Evolutionary conservation across 306 rosid species (phyloP), one percentile per base, ranked within the genome.

Genomic region (Begonia fuchsioides): DNA sequence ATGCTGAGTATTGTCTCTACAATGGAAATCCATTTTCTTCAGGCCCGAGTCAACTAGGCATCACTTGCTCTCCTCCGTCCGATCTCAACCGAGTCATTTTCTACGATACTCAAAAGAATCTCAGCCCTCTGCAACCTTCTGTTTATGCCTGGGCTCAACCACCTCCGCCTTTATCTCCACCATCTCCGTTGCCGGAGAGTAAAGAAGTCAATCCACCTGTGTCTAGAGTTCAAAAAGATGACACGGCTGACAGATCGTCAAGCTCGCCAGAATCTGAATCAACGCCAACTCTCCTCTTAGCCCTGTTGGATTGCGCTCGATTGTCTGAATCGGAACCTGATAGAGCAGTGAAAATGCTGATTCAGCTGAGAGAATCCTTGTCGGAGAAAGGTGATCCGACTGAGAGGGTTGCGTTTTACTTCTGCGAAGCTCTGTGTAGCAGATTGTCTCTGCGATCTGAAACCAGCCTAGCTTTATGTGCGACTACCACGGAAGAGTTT

Each of bases 351-450:
- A 83, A 79, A 44, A 61, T 78, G 2, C 76, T 92, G 9, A 47
- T 63, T 41, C 78, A 67, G 12, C 68, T 92, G 1, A 43, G 61
- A 1, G 79, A 85, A 49, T 77, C 74, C 3, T 65, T 59, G 15
- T 78, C 79, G 2, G 93, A 77, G 38, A 75, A 69, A 12, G 98
- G 98, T 32, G 87, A 71, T 74, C 96, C 96, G 14, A 64, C 51
- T 3, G 87, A 92, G 43, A 56, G 98, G 43, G 81, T 82, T 1
- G 66, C 75, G 10, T 85, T 62, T 54, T 72, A 79, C 71, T 92
- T 92, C 66, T 32, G 68, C 0, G 72, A 85, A 56, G 98, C 96
- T 13, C 69, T 92, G 12, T 48, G 62, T 9, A 54, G 51, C 43
- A 82, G 76, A 59, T 49, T 82, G 0, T 49, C 75, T 1, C 53